A percentile compares a stretch with the other conserved stretches of the same genome.
These are phyloP conservation scores for Pleurotus pulmonarius DNA, from an alignment of 768 basidiomycete genomes.

Conservation along the genomic window DNA sequence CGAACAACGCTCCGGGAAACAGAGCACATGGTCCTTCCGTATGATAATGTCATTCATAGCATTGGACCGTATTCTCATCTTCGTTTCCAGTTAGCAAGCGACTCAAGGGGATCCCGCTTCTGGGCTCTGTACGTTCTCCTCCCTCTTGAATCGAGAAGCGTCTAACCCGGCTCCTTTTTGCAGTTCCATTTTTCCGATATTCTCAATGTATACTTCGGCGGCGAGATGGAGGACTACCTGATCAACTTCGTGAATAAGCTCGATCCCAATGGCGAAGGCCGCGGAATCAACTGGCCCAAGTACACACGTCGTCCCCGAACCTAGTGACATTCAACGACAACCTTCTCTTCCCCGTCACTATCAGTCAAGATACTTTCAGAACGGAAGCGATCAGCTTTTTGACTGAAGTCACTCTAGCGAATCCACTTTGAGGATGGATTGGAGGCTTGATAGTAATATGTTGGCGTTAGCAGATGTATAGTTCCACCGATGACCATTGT, in stretches of 20 bases:
- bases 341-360: constrained; percentile 19
- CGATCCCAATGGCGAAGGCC: constrained; percentile 36
- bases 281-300: constrained; percentile 38
- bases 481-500: too few relatives aligned
- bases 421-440: constrained; percentile 20
- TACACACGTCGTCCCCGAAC: constrained; percentile 31
- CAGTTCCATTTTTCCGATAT: constrained; percentile 43
- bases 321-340: constrained; percentile 39
- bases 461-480: too few relatives aligned
- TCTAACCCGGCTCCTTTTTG: neutral
- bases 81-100: constrained; percentile 38
- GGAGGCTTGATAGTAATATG: too few relatives aligned
- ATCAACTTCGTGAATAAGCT: constrained; percentile 39
- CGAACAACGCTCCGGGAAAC: constrained; percentile 28
- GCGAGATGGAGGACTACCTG: constrained; percentile 43
- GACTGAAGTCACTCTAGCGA: constrained; percentile 26
- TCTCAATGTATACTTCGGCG: constrained; percentile 33
- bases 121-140: constrained; percentile 37
- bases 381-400: constrained; percentile 31
- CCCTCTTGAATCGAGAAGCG: neutral
- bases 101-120: constrained; percentile 33
- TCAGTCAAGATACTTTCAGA: constrained; percentile 43
- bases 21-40: constrained; percentile 39
- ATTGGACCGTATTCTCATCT: neutral
- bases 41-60: constrained; percentile 11